Evolutionary conservation across 202 grass and related monocot species (phyloP).

Genomic region (Zoysia matrella): DNA sequence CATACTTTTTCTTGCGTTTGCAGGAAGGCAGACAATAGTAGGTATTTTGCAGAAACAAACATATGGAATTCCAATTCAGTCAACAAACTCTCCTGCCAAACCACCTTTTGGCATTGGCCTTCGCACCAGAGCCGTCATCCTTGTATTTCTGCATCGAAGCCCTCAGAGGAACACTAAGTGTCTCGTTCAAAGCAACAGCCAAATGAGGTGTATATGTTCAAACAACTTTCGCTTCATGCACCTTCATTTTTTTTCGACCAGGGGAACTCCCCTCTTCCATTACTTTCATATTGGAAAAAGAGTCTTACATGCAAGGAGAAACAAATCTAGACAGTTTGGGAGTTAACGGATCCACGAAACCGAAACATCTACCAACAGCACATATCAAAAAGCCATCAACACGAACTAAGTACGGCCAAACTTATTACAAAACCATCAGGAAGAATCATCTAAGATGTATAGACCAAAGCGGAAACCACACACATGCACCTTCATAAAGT

Average conservation of each 20-base stretch:
- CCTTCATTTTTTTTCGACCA: conserved; percentile 3
- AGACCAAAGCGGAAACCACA: too few species aligned
- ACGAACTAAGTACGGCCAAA: too few species aligned
- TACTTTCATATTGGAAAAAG: too few species aligned
- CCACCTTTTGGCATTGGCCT: conserved; percentile 50
- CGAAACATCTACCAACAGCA: too few species aligned
- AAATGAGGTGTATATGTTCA: conserved; percentile 83
- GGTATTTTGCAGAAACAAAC: conserved; percentile 83
- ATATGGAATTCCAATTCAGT: conserved; percentile 89
- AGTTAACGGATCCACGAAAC: too few species aligned
- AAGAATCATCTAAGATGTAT: too few species aligned
- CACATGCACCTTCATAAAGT: too few species aligned
- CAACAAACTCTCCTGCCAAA: conserved; percentile 34
- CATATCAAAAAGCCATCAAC: too few species aligned
- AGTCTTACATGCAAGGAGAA: too few species aligned
- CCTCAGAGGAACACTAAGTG: conserved; percentile 71
- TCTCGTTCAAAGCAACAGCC: conserved; percentile 70
- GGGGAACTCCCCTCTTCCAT: too few species aligned
- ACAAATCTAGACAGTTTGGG: too few species aligned
- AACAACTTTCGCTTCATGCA: conserved; percentile 71
- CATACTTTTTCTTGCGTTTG: conserved; percentile 91
- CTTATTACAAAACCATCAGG: too few species aligned
- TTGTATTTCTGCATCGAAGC: conserved; percentile 49
- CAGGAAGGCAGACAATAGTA: conserved; percentile 87
- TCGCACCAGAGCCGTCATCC: conserved; percentile 37